Evolutionary conservation across 2,329 filamentous ascomycete genomes (phyloP), one percentile per base, ranked within the genome.

Genomic region (Phaeosphaeriaceae sp.): DNA sequence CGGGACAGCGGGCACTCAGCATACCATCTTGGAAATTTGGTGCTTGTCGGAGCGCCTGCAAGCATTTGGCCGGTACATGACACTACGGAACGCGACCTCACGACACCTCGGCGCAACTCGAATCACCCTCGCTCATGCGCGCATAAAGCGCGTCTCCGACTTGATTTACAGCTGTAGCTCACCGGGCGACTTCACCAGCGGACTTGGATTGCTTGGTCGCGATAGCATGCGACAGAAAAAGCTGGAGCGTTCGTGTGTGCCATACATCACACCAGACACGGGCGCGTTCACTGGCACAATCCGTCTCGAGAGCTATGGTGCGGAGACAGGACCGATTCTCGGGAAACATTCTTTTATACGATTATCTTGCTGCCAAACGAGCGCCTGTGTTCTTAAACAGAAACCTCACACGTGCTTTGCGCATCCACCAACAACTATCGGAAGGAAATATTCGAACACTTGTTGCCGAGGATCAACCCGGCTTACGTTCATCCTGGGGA

Each of bases 261-360:
- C 19, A 43, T 17, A 19, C 17, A 19, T 42, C 42, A 23, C 42
- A 50, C 30, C 15, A 23, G 30, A 17, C 47, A 17, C 13, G 35
- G 17, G 35, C 13, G 35, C 15, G 17, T n/a, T 40, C 35, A 40
- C 35, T 40, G 35, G 35, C 13, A 40, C 15, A n/a, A 6, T 51
- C 43, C 15, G 22, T 35, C 8, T 24, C n/a, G 22, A 28, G 13
- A 23, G 50, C 35, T 59, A 75, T 75, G 72, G 63, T 67, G 47
- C 59, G 52, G 42, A 60, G 55, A 51, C 60, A 60, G 51, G 64
- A 65, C 24, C 54, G 49, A 28, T 68, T 66, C 49, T 54, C 56
- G 8, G 71, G 71, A 40, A 75, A 74, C 40, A 59, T 70, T 11
- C 46, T 71, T 47, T 51, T 73, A 24, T 74, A 74, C 60, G 57